Evolutionary conservation across 192 early-diverging fungal species (phyloP), one percentile per base, ranked within the genome.

Genomic region (Phlyctochytrium planicorne): DNA sequence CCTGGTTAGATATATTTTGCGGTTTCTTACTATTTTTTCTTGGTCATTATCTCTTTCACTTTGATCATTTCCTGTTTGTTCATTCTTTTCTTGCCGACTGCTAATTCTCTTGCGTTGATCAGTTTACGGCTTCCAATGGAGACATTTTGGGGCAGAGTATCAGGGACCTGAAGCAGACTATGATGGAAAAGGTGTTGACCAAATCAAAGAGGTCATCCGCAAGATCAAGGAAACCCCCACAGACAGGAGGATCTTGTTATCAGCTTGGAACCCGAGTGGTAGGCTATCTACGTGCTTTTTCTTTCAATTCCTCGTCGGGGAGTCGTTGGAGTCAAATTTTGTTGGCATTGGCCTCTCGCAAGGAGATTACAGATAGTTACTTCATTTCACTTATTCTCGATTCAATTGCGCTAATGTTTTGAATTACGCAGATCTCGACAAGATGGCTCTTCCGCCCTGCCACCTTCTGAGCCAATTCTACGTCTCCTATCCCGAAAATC

Each of bases 121-220:
- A 0, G 92, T 99, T 24, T 99, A 99, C 67, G 97, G 97, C 16
- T 99, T 94, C 78, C 97, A 99, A 69, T 99, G 97, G 97, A 80
- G 97, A 31, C 94, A 98, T 70, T 99, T 99, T 86, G 97, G 97
- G 0, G 97, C 97, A 0, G 70, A 89, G 56, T 99, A 99, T 73
- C 69, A 75, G 52, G 87, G 88, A 60, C 87, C 86, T 33, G 88
- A 97, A 65, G 83, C 85, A 0, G 93, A 97, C 65, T 99, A 99
- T 65, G 82, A 87, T 1, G 92, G 91, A 14, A 71, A 91, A 71
- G 97, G 97, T n/a, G 87, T 94, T 2, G 97, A 99, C 69, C 97
- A 99, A 73, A 79, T 99, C 16, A 77, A 78, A 10, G 87, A 92
- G 33, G 93, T 97, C 30, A 91, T 99, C 53, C 74, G 88, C 60